Percentiles rank a stretch among this genome's conserved stretches.
Conservation (phyloP, 257 asterid genomes). For the Haberlea rhodopensis region DNA sequence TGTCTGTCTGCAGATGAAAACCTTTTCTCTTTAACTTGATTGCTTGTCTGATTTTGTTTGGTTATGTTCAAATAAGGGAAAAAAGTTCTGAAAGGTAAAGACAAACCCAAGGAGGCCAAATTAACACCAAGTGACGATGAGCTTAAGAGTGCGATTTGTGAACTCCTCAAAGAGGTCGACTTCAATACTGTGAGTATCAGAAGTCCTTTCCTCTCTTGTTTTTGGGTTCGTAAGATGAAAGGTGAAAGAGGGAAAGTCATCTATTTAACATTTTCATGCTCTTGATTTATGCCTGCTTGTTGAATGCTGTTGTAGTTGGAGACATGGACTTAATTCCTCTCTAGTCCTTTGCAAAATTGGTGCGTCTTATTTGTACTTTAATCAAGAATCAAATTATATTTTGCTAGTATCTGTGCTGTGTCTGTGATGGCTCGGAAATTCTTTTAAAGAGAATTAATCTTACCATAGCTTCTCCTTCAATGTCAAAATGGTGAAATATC, state of each 20-base stretch:
- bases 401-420: too few relatives aligned
- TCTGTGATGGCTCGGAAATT: too few relatives aligned
- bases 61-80: conserved; percentile 37
- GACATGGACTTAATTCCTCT: neutral
- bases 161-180: conserved; percentile 59
- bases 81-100: conserved; percentile 44
- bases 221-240: neutral
- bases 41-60: neutral
- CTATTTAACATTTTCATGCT: conserved; percentile 5
- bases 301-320: neutral
- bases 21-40: neutral
- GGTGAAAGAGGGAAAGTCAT: neutral
- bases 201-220: conserved; percentile 14
- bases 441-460: neutral
- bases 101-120: conserved; percentile 41
- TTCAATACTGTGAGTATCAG: conserved; percentile 57
- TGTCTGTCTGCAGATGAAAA: neutral
- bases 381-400: too few relatives aligned
- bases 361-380: too few relatives aligned
- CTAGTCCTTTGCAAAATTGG: neutral
- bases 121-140: conserved; percentile 46
- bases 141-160: conserved; percentile 41
- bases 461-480: neutral
- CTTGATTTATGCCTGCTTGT: conserved; percentile 3
- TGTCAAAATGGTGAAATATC: neutral